These are phyloP conservation scores for Leccinum laetum DNA, from an alignment of 1,284 basidiomycete genomes.

Conservation along the genomic window DNA sequence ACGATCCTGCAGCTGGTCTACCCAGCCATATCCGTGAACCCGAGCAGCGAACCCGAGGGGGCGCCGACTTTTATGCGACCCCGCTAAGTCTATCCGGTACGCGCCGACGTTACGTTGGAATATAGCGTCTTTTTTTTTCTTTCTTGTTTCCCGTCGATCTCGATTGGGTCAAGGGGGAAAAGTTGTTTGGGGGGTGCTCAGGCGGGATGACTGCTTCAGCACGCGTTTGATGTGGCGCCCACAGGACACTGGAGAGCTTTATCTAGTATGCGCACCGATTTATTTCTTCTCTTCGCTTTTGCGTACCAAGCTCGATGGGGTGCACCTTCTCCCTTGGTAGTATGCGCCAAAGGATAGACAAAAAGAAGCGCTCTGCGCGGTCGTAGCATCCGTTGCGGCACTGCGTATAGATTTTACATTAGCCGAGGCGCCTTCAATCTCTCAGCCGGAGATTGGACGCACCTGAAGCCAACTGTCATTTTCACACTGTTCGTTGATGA, in stretches of 20 bases:
- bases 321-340: no score
- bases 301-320: no score
- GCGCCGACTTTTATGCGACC: slow-evolving; percentile 68
- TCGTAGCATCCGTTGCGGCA: slow-evolving; percentile 62
- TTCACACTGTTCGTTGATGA: slow-evolving; percentile 58
- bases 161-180: slow-evolving; percentile 69
- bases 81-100: slow-evolving; percentile 45
- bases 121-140: slow-evolving; percentile 54
- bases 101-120: slow-evolving; percentile 43
- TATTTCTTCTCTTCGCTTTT: slow-evolving; percentile 19
- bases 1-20: slow-evolving; percentile 59
- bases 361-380: slow-evolving; percentile 53
- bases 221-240: slow-evolving; percentile 76
- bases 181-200: slow-evolving; percentile 77
- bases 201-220: slow-evolving; percentile 72
- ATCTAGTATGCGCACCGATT: slow-evolving; percentile 51
- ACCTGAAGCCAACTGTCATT: slow-evolving; percentile 57
- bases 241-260: slow-evolving; percentile 64
- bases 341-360: slow-evolving; percentile 45
- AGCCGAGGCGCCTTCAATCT: slow-evolving; percentile 61
- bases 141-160: slow-evolving; percentile 45
- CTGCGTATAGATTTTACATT: slow-evolving; percentile 68
- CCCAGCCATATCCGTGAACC: slow-evolving; percentile 61
- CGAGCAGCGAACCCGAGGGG: slow-evolving; percentile 58
- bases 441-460: slow-evolving; percentile 66